phyloP scores from a whole-genome alignment of 306 rosid species.

The Vigna radiata region DNA sequence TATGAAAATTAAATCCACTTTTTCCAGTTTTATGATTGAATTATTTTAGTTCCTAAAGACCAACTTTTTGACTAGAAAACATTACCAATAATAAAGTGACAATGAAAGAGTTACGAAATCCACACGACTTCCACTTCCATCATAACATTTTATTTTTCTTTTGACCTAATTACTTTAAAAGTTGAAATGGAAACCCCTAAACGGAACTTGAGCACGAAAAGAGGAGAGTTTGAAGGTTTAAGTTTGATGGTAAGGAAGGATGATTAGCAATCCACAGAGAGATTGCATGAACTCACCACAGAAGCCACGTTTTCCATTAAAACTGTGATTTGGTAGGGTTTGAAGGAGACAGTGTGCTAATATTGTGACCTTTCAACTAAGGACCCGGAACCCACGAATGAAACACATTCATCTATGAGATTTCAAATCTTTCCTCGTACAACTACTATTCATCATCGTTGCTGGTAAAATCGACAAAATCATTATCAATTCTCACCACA shows the following conservation, averaged over 20 bases:
- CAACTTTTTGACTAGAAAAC: background rate
- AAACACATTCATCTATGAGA: background rate
- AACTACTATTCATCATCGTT: slow-evolving; percentile 22
- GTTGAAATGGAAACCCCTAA: slow-evolving; percentile 2
- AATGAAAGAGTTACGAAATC: slow-evolving; percentile 9
- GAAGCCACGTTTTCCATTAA: slow-evolving; percentile 29
- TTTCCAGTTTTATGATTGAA: too few relatives aligned
- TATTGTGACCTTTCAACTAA: slow-evolving; percentile 14
- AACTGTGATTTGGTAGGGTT: slow-evolving; percentile 36
- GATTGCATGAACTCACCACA: background rate
- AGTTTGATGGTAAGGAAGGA: background rate
- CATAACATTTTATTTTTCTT: background rate
- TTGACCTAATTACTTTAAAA: background rate
- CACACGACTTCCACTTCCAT: slow-evolving; percentile 4
- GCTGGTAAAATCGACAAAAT: background rate
- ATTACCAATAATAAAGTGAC: background rate
- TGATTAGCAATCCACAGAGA: slow-evolving; percentile 7
- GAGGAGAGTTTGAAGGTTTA: background rate
- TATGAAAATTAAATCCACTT: too few relatives aligned
- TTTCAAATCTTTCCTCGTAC: slow-evolving; percentile 31
- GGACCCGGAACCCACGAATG: slow-evolving; percentile 32
- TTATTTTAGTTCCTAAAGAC: background rate
- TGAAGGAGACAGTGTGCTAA: slow-evolving; percentile 35
- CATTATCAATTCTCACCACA: background rate
- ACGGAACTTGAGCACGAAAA: slow-evolving; percentile 7